A percentile compares a stretch with the other conserved stretches of the same genome.
Conservation (phyloP, 148 eudicot species). For the Rhododendron simsii region DNA sequence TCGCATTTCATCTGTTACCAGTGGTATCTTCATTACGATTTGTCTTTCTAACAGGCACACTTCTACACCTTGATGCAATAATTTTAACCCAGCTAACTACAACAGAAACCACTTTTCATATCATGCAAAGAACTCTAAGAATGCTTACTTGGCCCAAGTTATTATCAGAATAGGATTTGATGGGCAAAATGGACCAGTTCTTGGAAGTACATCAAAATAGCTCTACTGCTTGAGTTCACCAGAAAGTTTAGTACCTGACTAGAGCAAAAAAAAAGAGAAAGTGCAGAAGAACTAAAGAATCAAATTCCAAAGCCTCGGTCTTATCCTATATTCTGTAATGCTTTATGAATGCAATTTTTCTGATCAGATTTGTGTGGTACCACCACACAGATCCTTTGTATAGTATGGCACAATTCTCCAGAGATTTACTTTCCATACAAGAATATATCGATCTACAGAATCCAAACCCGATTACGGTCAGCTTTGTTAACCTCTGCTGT, state of each 20-base stretch:
- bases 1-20: background rate
- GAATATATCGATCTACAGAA: constrained; percentile 7
- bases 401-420: constrained; percentile 4
- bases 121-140: background rate
- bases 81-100: background rate
- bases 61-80: background rate
- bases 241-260: background rate
- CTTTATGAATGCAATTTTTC: background rate
- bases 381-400: constrained; percentile 1
- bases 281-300: background rate
- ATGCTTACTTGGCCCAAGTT: background rate
- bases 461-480: constrained; percentile 2
- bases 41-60: background rate
- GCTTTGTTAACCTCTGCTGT: background rate
- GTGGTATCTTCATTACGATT: background rate
- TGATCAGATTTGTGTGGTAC: background rate
- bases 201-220: background rate
- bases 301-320: constrained; percentile 3
- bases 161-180: background rate
- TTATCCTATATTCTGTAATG: background rate
- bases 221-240: background rate
- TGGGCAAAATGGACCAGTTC: background rate
- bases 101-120: background rate
- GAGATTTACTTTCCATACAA: background rate
- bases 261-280: background rate